Base-by-base conservation (phyloP, 768 basidiomycete genomes). In the Polyporus arcularius region DNA sequence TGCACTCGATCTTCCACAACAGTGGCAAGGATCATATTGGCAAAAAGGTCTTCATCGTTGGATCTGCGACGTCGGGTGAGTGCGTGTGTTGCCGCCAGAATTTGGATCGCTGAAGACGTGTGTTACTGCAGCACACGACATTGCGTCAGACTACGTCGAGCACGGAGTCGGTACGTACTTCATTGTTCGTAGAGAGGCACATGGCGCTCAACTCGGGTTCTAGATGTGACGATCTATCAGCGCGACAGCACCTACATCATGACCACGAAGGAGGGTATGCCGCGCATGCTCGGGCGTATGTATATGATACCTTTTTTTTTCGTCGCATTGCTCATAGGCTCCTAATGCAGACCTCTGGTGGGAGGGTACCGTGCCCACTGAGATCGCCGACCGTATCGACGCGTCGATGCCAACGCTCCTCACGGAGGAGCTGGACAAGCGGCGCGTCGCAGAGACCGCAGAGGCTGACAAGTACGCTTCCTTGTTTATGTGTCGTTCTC, bases 31-130 rank as follows among this genome's bases (percentile, higher is more conserved):
- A 85, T 42, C 85, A 85, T 64, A 47, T 69, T 1, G 89, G 87
- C 14, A 90, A 90, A 74, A 91, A 86, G 67, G 87, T 89, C 0
- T 77, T 86, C 4, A 83, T 92, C 2, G 74, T 91, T 4, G 89
- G 89, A 1, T 79, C 88, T 14, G 84, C 84, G 54, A 88, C 86
- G 11, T 87, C 84, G 1, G 80, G 82, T 79, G 26, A 18, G 51
- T 41, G 7, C 15, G 11, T 26, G 43, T 41, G 7, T 6, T n/a
- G 4, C 9, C 7, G 16, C n/a, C 0, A 18, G 7, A 14, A 11
- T 8, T 49, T 46, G 41, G 14, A 51, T 9, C 9, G 14, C 26
- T n/a, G 16, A 51, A 30, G 26, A 28, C 64, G 8, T 58, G 43
- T 43, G 0, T 43, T 57, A 4, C 26, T 15, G 16, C 2, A 70